Conservation (phyloP, 1,284 basidiomycete genomes). For the Athelia psychrophila region DNA sequence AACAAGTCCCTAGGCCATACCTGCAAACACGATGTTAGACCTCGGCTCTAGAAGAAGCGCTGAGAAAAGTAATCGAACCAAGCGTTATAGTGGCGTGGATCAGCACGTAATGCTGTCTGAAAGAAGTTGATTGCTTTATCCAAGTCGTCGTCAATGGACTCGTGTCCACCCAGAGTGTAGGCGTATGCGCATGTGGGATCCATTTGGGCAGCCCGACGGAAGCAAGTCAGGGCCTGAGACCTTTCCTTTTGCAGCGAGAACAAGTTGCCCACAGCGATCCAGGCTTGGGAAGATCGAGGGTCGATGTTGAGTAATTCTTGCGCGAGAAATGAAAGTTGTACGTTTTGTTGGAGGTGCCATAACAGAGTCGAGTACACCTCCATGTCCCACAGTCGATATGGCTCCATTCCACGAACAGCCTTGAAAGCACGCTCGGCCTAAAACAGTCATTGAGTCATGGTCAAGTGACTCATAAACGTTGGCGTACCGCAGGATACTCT, state of each 20-base stretch:
- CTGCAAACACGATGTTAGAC: slow-evolving; percentile 40
- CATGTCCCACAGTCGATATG: slow-evolving; percentile 86
- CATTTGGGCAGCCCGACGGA: slow-evolving; percentile 82
- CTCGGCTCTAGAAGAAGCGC: slow-evolving; percentile 12
- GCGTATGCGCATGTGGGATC: slow-evolving; percentile 88
- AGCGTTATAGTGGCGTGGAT: slow-evolving; percentile 91
- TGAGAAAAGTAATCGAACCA: slow-evolving; percentile 59
- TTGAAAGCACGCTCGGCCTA: slow-evolving; percentile 88
- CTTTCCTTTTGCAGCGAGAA: slow-evolving; percentile 92
- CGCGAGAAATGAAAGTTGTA: slow-evolving; percentile 84
- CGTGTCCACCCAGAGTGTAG: slow-evolving; percentile 92
- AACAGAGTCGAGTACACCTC: slow-evolving; percentile 92
- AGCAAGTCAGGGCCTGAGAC: slow-evolving; percentile 87
- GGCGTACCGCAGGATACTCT: slow-evolving; percentile 76
- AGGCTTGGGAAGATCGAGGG: slow-evolving; percentile 80
- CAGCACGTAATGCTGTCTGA: slow-evolving; percentile 83
- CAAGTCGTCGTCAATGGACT: slow-evolving; percentile 91
- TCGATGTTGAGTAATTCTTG: slow-evolving; percentile 86
- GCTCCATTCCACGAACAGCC: slow-evolving; percentile 75
- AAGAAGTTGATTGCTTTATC: slow-evolving; percentile 89
- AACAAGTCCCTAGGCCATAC: slow-evolving; percentile 96
- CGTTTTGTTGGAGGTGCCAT: slow-evolving; percentile 85
- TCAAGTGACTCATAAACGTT: slow-evolving; percentile 11
- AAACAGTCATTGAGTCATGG: slow-evolving; percentile 17
- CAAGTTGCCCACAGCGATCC: slow-evolving; percentile 93